Conservation (phyloP, 2,329 filamentous ascomycete species). For the Ophiostoma populinum region DNA sequence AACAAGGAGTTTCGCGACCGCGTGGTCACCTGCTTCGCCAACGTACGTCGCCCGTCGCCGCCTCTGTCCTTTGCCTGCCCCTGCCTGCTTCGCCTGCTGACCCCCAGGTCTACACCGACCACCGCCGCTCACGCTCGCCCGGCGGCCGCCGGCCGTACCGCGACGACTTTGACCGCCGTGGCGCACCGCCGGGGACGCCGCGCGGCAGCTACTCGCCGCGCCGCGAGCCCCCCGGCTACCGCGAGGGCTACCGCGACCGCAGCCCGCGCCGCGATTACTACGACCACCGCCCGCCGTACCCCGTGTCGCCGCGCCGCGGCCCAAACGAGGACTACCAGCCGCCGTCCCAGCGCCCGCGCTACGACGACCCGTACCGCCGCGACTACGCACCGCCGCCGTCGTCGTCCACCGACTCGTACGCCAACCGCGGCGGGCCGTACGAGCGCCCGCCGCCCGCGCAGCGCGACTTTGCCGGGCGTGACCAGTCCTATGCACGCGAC, state of each 20-base stretch:
- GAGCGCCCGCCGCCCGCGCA: slow-evolving; percentile 33
- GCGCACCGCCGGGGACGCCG: slow-evolving; percentile 37
- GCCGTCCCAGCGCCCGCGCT: slow-evolving; percentile 47
- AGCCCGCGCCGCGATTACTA: slow-evolving; percentile 80
- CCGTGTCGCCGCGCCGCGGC: slow-evolving; percentile 59
- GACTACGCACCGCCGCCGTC: slow-evolving; percentile 50
- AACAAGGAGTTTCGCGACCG: slow-evolving; percentile 83
- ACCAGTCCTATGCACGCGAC: slow-evolving; percentile 29
- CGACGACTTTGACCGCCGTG: slow-evolving; percentile 74
- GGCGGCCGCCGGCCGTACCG: slow-evolving; percentile 46
- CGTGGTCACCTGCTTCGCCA: slow-evolving; percentile 68
- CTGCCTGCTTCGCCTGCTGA: slow-evolving; percentile 12
- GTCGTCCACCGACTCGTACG: slow-evolving; percentile 44
- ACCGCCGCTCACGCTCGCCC: slow-evolving; percentile 64
- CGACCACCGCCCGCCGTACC: slow-evolving; percentile 63
- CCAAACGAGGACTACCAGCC: slow-evolving; percentile 63
- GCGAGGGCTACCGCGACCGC: slow-evolving; percentile 71
- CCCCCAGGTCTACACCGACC: slow-evolving; percentile 49
- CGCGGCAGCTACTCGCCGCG: slow-evolving; percentile 64
- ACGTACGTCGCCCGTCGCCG: slow-evolving; percentile 48
- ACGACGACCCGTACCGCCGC: slow-evolving; percentile 62
- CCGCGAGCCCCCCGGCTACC: slow-evolving; percentile 33
- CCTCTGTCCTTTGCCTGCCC: slow-evolving; percentile 4
- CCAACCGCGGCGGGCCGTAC: slow-evolving; percentile 34
- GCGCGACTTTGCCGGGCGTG: slow-evolving; percentile 20